phyloP scores from a whole-genome alignment of 805 yeast genomes.

The Monosporozyma siamensis region DNA sequence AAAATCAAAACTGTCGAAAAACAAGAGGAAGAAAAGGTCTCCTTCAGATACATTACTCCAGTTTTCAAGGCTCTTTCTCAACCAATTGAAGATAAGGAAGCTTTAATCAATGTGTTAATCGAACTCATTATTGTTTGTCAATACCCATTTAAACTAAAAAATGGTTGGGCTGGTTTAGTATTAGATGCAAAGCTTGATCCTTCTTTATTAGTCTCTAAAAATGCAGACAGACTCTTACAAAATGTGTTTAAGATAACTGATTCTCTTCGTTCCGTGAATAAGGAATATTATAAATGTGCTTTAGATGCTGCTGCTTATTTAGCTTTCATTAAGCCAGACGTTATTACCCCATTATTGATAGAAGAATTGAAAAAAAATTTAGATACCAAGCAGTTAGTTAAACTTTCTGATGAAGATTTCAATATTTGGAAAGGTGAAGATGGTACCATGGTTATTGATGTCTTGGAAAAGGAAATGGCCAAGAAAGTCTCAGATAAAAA shows the following conservation, averaged over 20 bases:
- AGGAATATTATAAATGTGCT: conserved; percentile 35
- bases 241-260: conserved; percentile 16
- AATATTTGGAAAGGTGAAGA: conserved; percentile 61
- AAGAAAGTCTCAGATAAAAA: conserved; percentile 51
- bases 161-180: conserved; percentile 74
- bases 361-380: conserved; percentile 38
- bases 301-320: conserved; percentile 45
- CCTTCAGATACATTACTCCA: conserved; percentile 28
- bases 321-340: conserved; percentile 50
- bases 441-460: conserved; percentile 60
- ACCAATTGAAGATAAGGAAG: conserved; percentile 16
- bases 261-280: conserved; percentile 9
- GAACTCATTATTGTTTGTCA: conserved; percentile 39
- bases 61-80: conserved; percentile 34
- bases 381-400: conserved; percentile 27
- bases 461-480: conserved; percentile 40
- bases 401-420: conserved; percentile 42
- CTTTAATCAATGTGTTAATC: conserved; percentile 30
- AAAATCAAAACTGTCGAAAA: conserved; percentile 13
- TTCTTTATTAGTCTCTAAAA: conserved; percentile 38
- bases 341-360: conserved; percentile 43
- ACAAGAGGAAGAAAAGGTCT: conserved; percentile 18
- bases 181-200: conserved; percentile 57
- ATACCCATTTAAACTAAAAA: conserved; percentile 32
- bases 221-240: conserved; percentile 18